Conservation (phyloP, 2,329 filamentous ascomycete species). For the Camptophora hylomeconis region DNA sequence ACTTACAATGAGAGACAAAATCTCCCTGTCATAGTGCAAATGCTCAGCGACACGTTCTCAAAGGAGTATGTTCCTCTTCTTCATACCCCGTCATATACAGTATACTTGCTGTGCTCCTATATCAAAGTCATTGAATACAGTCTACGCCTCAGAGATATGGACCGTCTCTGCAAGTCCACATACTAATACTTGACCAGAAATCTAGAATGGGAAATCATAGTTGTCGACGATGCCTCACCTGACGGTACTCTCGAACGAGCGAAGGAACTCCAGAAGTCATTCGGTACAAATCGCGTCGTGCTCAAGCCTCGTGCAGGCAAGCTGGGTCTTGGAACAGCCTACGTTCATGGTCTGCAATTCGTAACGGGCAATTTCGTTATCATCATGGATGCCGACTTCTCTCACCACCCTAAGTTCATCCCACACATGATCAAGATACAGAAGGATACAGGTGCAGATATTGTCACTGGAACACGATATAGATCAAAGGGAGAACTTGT, state of each 20-base stretch:
- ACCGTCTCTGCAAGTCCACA: too few relatives aligned
- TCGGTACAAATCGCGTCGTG: conserved; percentile 59
- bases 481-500: conserved; percentile 36
- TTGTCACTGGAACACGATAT: conserved; percentile 92
- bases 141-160: background rate
- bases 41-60: conserved; percentile 84
- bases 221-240: conserved; percentile 95
- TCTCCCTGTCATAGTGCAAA: conserved; percentile 87
- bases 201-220: conserved; percentile 92
- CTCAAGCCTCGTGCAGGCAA: conserved; percentile 87
- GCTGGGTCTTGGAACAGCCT: conserved; percentile 90
- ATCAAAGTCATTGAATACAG: background rate
- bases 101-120: too few relatives aligned
- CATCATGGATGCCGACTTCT: conserved; percentile 99
- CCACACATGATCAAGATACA: conserved; percentile 81
- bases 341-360: conserved; percentile 87
- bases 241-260: conserved; percentile 90
- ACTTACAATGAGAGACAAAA: conserved; percentile 98
- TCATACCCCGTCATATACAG: background rate
- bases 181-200: conserved; percentile 56
- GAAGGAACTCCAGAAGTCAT: conserved; percentile 77
- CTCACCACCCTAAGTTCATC: conserved; percentile 98
- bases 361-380: conserved; percentile 88
- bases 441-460: conserved; percentile 70
- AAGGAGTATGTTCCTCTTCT: conserved; percentile 55